These are phyloP conservation scores for Aspergillus novoparasiticus DNA, from an alignment of 2,329 filamentous ascomycete genomes.

Conservation along the genomic window DNA sequence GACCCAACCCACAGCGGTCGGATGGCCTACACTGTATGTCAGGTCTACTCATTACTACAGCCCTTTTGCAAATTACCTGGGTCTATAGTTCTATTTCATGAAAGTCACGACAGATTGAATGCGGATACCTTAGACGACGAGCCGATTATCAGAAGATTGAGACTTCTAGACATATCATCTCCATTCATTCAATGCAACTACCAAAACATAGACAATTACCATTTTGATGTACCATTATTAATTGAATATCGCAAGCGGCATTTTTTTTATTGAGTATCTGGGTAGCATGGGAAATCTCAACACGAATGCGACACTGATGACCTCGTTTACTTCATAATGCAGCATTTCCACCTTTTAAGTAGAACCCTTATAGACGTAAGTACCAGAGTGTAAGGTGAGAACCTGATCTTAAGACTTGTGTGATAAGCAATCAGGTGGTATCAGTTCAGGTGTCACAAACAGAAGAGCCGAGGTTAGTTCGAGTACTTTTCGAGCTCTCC, in stretches of 20 bases:
- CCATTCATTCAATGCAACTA: not conserved
- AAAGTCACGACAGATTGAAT: not conserved
- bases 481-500: constrained; percentile 1
- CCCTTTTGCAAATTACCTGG: not conserved
- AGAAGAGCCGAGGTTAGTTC: constrained; percentile 3
- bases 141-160: not conserved
- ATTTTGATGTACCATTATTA: not conserved
- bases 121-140: not conserved
- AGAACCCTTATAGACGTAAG: not conserved
- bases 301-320: not conserved
- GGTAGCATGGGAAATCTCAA: not conserved
- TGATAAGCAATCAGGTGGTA: not conserved
- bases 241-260: not conserved
- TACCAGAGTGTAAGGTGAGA: not conserved
- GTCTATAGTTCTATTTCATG: not conserved
- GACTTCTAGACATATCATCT: not conserved
- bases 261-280: not conserved
- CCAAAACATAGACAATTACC: not conserved
- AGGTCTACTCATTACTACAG: not conserved
- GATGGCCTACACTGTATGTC: not conserved
- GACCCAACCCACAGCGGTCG: not conserved
- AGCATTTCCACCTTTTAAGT: not conserved
- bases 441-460: not conserved
- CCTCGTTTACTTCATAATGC: not conserved
- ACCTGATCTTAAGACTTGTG: not conserved